Evolutionary conservation across 2,329 filamentous ascomycete genomes (phyloP), one percentile per base, ranked within the genome.

Genomic region (Epichloe uncinata): DNA sequence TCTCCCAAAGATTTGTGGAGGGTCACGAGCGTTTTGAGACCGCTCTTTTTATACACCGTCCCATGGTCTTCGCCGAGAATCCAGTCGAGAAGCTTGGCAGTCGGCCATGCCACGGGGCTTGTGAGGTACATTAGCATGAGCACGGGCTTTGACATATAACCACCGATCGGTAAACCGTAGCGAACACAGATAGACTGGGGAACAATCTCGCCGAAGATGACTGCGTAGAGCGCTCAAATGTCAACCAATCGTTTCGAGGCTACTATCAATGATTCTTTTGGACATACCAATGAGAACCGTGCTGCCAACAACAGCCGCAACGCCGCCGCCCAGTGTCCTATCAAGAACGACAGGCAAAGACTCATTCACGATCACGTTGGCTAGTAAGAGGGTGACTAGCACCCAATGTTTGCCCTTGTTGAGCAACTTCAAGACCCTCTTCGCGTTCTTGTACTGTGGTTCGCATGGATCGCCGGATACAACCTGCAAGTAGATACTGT

Each of bases 351-450:
- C 95, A 30, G 93, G 93, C 13, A 96, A 74, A 2, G 91, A 94
- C 69, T 97, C 93, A 66, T 98, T 97, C 56, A 94, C 95, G 60
- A 98, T 94, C 62, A 98, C 93, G 66, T 98, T 98, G 66, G 89
- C 89, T 50, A 98, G 73, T 7, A 98, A 77, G 26, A 98, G 72
- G 3, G 93, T 97, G 49, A 98, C 93, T 51, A 98, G 73, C 18
- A 98, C 91, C 93, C 93, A 98, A 68, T 98, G 93, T 66, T 98
- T 98, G 60, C 93, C 93, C 59, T 79, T 85, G 56, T 87, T 81
- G 50, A 98, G 70, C 30, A 98, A 73, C 42, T 81, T 75, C 58
- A 93, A 75, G 11, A 98, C 93, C 55, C 81, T 84, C 50, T 78
- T 79, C 0, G 93, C 93, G 62, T 96, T 88, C 62, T 82, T 87